Evolutionary conservation across 805 yeast species (phyloP).

Genomic region (Pichia paraexigua): DNA sequence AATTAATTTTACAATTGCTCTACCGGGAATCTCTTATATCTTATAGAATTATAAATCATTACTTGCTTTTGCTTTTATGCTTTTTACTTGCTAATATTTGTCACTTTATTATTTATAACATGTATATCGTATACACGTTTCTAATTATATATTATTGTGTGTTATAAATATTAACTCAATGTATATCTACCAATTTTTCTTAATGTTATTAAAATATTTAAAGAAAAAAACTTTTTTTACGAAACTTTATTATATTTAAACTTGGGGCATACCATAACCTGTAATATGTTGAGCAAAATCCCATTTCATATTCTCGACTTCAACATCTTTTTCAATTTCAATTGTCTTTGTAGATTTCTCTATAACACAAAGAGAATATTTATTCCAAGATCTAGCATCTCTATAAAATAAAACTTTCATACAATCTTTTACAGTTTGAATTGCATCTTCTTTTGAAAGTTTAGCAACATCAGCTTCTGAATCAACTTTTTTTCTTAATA

Average conservation of each 20-base stretch:
- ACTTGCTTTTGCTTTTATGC: neutral
- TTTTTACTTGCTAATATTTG: neutral
- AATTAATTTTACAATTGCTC: constrained; percentile 41
- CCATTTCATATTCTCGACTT: constrained; percentile 79
- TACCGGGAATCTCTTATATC: constrained; percentile 43
- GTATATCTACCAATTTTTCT: neutral
- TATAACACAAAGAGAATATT: constrained; percentile 72
- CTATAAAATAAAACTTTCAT: constrained; percentile 94
- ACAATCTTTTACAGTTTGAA: constrained; percentile 66
- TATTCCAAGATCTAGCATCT: constrained; percentile 90
- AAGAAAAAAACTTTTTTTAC: neutral
- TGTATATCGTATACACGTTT: neutral
- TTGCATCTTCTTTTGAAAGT: constrained; percentile 67
- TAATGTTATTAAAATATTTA: neutral
- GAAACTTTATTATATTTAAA: constrained; percentile 14
- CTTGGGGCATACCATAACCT: constrained; percentile 65
- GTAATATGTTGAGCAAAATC: constrained; percentile 77
- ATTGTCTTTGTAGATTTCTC: constrained; percentile 53
- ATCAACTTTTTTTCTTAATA: constrained; percentile 78
- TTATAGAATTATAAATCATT: constrained; percentile 1
- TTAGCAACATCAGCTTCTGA: constrained; percentile 66
- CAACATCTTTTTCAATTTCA: constrained; percentile 47
- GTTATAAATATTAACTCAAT: neutral
- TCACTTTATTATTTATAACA: neutral
- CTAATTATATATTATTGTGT: neutral